Base-by-base conservation (phyloP, 23 red algal genomes). In the Gracilaria vermiculophylla region DNA sequence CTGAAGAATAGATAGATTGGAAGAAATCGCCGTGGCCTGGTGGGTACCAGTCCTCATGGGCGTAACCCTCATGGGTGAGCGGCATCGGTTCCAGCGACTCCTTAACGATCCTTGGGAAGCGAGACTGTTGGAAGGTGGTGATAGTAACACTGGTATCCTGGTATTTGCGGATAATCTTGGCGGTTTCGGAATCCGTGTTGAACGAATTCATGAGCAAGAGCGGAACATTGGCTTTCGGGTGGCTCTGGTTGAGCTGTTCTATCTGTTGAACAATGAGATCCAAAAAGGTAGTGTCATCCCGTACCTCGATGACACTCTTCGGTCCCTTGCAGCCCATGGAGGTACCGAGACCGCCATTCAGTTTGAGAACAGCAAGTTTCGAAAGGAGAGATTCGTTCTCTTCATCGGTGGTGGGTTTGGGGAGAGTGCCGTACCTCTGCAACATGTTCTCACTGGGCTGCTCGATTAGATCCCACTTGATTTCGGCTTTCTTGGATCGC, bases 211-310 rank as follows among this genome's bases (percentile, higher is more conserved):
- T 98, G 43, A 98, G 84, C 17, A 98, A 71, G 24, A 98, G 70
- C 17, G 92, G 96, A 60, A 98, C 96, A 50, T 95, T 83, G 44
- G 88, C 92, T 21, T 79, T 77, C 14, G 62, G 78, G 72, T 98
- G 78, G 45, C 32, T 80, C 75, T 93, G 95, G 91, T 98, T 98
- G 45, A 98, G 69, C 6, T 84, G 77, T 48, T 94, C 96, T 50
- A 98, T 98, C 76, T 98, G 96, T 85, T 98, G 92, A 74, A 98
- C 96, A 47, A 95, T 98, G 53, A 98, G 78, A 49, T 98, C 96
- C 33, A 98, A 82, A 77, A 98, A 98, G 21, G 96, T 98, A 34
- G 92, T 84, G 69, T 94, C 92, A 49, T 78, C 82, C 32, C 92
- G 96, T 33, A 98, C 92, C 62, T 98, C 96, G 61, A 98, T 98